Evolutionary conservation across 1,139 yeast genomes (phyloP).

Genomic region (Geotrichum restrictum): DNA sequence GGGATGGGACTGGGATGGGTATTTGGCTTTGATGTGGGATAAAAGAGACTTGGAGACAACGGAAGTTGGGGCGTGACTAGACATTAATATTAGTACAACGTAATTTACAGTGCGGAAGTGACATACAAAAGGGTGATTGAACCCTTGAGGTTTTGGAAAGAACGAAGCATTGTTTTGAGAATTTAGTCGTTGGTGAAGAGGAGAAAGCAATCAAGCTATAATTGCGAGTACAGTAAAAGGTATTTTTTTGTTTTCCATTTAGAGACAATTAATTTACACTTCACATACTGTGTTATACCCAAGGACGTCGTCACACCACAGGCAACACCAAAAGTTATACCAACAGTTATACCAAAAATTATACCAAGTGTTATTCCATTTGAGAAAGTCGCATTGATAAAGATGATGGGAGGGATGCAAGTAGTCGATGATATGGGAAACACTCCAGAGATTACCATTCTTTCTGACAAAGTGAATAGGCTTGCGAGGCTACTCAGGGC

Average conservation of each 20-base stretch:
- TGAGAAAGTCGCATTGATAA: too few species aligned
- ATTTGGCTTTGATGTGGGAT: slow-evolving; percentile 25
- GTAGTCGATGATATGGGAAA: not conserved
- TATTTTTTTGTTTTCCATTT: too few species aligned
- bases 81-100: not conserved
- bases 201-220: not conserved
- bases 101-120: not conserved
- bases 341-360: too few species aligned
- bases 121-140: slow-evolving; percentile 32
- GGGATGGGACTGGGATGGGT: slow-evolving; percentile 29
- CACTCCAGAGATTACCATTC: not conserved
- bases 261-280: too few species aligned
- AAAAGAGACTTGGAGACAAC: slow-evolving; percentile 27
- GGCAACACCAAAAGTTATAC: too few species aligned
- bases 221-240: not conserved
- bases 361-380: too few species aligned
- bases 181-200: not conserved
- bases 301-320: too few species aligned
- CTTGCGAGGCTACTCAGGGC: not conserved
- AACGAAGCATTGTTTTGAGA: not conserved
- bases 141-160: slow-evolving; percentile 30
- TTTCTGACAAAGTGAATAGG: not conserved
- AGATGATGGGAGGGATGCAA: not conserved
- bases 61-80: slow-evolving; percentile 30
- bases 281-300: too few species aligned